A percentile compares a stretch with the other conserved stretches of the same genome.
phyloP scores from a whole-genome alignment of 1,139 yeast species.

The Sugiyamaella paludigena region DNA sequence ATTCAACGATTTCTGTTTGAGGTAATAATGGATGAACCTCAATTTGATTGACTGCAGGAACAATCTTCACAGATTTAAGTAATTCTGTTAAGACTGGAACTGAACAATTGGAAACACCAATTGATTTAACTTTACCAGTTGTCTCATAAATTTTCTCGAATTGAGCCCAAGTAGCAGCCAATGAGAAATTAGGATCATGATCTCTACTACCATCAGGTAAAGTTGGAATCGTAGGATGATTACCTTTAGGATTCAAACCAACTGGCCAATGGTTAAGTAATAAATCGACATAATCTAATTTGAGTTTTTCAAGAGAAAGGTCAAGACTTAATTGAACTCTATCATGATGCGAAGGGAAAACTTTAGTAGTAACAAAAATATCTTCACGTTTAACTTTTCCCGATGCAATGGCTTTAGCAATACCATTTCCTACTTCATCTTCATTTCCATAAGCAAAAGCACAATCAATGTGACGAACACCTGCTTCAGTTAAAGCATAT shows the following conservation, averaged over 20 bases:
- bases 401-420: conserved; percentile 53
- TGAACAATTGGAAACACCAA: conserved; percentile 81
- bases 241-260: conserved; percentile 47
- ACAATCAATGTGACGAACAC: conserved; percentile 78
- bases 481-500: conserved; percentile 57
- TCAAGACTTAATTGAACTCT: conserved; percentile 60
- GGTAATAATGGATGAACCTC: conserved; percentile 77
- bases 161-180: conserved; percentile 64
- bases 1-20: conserved; percentile 60
- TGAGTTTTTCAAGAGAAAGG: conserved; percentile 60
- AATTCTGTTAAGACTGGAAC: conserved; percentile 51
- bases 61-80: conserved; percentile 49
- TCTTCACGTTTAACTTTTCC: conserved; percentile 69
- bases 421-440: conserved; percentile 57
- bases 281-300: conserved; percentile 78
- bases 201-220: conserved; percentile 48
- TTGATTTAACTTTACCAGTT: conserved; percentile 60
- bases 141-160: conserved; percentile 57
- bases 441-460: conserved; percentile 71
- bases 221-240: conserved; percentile 43
- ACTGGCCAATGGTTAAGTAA: conserved; percentile 89
- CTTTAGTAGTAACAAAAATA: conserved; percentile 74
- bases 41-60: conserved; percentile 72
- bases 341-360: conserved; percentile 68
- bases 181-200: conserved; percentile 51